These are phyloP conservation scores for Plasmodium gaboni DNA, from an alignment of 169 alveolate genomes.

Conservation along the genomic window DNA sequence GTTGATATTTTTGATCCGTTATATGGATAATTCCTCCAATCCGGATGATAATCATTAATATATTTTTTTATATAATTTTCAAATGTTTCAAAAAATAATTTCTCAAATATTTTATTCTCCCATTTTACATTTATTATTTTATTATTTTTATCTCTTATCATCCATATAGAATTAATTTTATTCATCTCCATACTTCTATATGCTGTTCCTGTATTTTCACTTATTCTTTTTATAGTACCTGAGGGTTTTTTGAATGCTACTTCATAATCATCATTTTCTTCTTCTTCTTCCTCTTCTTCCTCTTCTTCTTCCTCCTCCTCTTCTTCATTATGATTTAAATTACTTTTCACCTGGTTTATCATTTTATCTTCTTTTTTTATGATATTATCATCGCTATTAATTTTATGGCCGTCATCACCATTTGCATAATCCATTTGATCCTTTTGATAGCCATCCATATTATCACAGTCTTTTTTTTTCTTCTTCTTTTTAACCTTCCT, in stretches of 20 bases:
- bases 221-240: conserved; percentile 67
- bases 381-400: background rate
- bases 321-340: conserved; percentile 18
- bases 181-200: conserved; percentile 63
- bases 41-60: conserved; percentile 77
- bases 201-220: conserved; percentile 75
- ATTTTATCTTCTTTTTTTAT: background rate
- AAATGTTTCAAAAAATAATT: conserved; percentile 82
- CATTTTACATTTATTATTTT: conserved; percentile 85
- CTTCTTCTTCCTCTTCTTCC: conserved; percentile 42
- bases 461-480: conserved; percentile 7
- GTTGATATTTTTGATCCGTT: conserved; percentile 19
- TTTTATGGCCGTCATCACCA: background rate
- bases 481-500: conserved; percentile 10
- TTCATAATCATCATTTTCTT: conserved; percentile 70
- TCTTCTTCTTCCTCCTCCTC: conserved; percentile 46
- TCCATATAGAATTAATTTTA: conserved; percentile 84
- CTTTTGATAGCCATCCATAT: conserved; percentile 6
- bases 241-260: conserved; percentile 66
- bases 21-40: conserved; percentile 80
- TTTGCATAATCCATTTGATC: background rate
- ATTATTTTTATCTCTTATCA: conserved; percentile 84
- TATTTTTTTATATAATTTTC: conserved; percentile 82
- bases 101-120: conserved; percentile 86
- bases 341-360: background rate